phyloP scores from a whole-genome alignment of 495 filamentous ascomycete species.

The Articulospora tetracladia region DNA sequence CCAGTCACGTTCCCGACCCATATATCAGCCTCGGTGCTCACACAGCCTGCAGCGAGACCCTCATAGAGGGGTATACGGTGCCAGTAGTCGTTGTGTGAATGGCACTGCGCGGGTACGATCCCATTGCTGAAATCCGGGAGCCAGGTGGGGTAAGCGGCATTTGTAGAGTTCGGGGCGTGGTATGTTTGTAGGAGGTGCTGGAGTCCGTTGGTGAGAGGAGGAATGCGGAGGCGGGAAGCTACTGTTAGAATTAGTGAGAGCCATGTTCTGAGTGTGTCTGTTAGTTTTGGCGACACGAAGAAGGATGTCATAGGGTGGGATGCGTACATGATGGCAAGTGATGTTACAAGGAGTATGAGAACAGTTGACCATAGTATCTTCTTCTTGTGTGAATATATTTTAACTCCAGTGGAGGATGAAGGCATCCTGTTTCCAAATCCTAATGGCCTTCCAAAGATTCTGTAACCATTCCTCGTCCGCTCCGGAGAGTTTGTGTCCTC shows the following conservation, averaged over 20 bases:
- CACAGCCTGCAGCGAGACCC: conserved; percentile 50
- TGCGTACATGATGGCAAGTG: background rate
- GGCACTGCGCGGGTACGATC: conserved; percentile 6
- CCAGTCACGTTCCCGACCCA: conserved; percentile 44
- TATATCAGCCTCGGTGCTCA: conserved; percentile 64
- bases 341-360: background rate
- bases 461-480: too few relatives aligned
- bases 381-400: background rate
- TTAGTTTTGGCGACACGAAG: too few relatives aligned
- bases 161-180: conserved; percentile 3
- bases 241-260: background rate
- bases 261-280: background rate
- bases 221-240: background rate
- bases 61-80: conserved; percentile 40
- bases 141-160: background rate
- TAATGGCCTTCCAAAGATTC: too few relatives aligned
- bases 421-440: too few relatives aligned
- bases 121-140: background rate
- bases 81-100: conserved; percentile 20
- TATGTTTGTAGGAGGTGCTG: conserved; percentile 3
- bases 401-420: too few relatives aligned
- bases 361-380: background rate
- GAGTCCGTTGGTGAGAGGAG: background rate
- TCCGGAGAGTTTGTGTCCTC: too few relatives aligned
- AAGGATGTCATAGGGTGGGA: background rate